These are phyloP conservation scores for Calonectria fujianensis DNA, from an alignment of 2,329 filamentous ascomycete species.

Conservation along the genomic window DNA sequence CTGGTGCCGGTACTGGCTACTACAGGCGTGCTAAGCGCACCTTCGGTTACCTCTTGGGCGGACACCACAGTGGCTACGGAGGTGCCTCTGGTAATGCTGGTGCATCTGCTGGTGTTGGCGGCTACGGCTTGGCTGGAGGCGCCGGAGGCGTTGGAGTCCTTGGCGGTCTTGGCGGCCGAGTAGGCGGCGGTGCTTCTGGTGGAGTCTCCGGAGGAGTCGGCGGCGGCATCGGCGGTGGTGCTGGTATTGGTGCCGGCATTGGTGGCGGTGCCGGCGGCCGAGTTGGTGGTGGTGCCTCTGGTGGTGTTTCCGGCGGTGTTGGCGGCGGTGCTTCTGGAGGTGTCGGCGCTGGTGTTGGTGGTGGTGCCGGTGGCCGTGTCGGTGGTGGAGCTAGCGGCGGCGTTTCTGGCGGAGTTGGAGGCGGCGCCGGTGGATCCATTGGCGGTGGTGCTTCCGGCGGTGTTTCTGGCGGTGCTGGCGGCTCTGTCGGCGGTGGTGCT, in stretches of 20 bases:
- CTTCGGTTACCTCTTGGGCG: conserved; percentile 1
- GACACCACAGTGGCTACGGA: neutral
- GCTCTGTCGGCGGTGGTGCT: neutral
- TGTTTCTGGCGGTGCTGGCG: neutral
- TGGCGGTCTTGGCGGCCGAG: neutral
- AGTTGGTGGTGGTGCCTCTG: neutral
- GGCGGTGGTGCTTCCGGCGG: neutral
- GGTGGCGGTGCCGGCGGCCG: neutral
- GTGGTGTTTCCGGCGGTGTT: neutral
- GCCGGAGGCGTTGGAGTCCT: neutral
- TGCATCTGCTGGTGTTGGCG: neutral
- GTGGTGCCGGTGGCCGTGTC: neutral
- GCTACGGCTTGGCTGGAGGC: neutral
- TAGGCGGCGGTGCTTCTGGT: neutral
- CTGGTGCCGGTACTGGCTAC: neutral
- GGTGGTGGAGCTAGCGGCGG: neutral
- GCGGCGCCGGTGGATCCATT: neutral
- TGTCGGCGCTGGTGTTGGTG: neutral
- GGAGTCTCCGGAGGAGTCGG: neutral
- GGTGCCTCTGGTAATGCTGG: neutral
- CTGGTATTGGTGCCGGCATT: neutral
- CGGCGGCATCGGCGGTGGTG: neutral
- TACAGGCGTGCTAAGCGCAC: neutral
- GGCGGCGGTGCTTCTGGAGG: neutral
- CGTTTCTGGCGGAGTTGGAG: neutral